These are phyloP conservation scores for Aspergillus quadrilineatus DNA, from an alignment of 2,329 filamentous ascomycete species.

Conservation along the genomic window DNA sequence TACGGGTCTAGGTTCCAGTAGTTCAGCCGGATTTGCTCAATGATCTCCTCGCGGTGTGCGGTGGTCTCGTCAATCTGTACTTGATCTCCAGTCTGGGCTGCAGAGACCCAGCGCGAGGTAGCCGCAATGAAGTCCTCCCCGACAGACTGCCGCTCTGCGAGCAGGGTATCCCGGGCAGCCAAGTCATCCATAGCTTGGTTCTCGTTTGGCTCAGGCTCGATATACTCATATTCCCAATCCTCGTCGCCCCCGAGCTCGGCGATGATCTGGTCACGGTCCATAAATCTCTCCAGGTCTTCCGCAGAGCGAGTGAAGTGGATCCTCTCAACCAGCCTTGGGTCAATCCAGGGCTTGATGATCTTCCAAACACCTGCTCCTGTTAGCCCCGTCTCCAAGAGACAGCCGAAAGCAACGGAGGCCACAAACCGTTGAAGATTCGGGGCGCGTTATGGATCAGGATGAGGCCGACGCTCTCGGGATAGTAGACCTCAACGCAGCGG, in stretches of 20 bases:
- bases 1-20: constrained; percentile 92
- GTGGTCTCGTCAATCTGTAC: constrained; percentile 51
- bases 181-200: constrained; percentile 69
- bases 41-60: constrained; percentile 59
- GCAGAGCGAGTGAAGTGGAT: constrained; percentile 82
- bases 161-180: constrained; percentile 60
- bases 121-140: constrained; percentile 70
- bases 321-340: constrained; percentile 88
- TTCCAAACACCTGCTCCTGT: constrained; percentile 71
- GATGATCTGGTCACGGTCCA: constrained; percentile 66
- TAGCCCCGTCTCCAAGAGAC: neutral
- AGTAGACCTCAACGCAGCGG: constrained; percentile 95
- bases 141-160: constrained; percentile 61
- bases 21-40: constrained; percentile 63
- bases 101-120: constrained; percentile 71
- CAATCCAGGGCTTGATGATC: constrained; percentile 90
- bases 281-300: constrained; percentile 72
- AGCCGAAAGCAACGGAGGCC: neutral
- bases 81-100: constrained; percentile 42
- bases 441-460: constrained; percentile 91
- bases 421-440: constrained; percentile 79
- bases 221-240: constrained; percentile 75
- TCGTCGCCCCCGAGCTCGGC: constrained; percentile 81
- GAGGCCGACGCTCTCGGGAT: constrained; percentile 82
- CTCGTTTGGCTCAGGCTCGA: constrained; percentile 73